Evolutionary conservation across 495 filamentous ascomycete species (phyloP), one percentile per base, ranked within the genome.

Genomic region (Xylaria telfairii): DNA sequence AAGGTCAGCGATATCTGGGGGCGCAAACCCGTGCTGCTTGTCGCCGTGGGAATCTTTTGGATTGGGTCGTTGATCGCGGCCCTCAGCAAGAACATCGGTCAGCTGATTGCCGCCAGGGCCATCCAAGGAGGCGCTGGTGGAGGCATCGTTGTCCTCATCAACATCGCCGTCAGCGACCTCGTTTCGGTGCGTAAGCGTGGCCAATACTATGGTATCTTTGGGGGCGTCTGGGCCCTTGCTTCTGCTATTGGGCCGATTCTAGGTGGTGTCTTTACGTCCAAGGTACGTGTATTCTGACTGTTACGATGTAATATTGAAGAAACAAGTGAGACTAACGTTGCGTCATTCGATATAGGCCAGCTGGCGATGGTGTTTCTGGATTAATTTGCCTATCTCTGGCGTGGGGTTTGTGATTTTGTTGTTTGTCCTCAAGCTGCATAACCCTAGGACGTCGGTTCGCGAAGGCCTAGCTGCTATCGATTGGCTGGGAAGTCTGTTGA

Each of bases 1-100:
- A 93, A 93, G 75, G 78, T 93, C 54, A 90, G 87, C 75, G 93
- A 96, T 72, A 94, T 96, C 69, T 96, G 89, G 85, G 93, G 93
- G 0, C 88, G 93, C 44, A 97, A 96, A 75, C 88, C 87, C 6
- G 88, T 95, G 47, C 83, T 96, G 46, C 81, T 97, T 30, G 67
- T 89, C 10, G 92, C 92, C 34, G 92, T 91, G 44, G 79, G 85
- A 24, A 79, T 92, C 34, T 97, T 96, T 83, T 88, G 94, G 70
- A 79, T 93, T 34, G 92, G 90, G 5, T 92, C 90, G 74, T 80
- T 95, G 61, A 84, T 96, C 30, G 90, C 91, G 63, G 93, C 86
- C 1, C 72, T 93, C 56, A 86, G 90, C 28, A 83, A 85, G 53
- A 92, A 84, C 69, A 87, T 95, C 63, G 85, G 86, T 30, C 92